Evolutionary conservation across 805 yeast species (phyloP).

Genomic region (Wilhelminamyces savonicus): DNA sequence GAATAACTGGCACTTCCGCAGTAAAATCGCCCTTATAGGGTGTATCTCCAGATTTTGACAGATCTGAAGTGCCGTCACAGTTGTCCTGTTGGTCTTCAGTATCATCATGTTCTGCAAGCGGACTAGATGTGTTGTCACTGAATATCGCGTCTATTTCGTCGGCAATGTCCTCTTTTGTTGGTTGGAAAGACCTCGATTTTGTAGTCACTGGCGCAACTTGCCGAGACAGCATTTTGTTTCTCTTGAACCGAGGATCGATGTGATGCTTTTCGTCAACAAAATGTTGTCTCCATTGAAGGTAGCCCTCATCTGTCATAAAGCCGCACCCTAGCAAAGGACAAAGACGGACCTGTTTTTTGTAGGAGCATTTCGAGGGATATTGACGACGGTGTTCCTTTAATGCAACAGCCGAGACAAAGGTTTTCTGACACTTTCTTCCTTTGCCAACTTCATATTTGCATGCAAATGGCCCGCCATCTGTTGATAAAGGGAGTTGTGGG

Average conservation of each 20-base stretch:
- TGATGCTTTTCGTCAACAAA: slow-evolving; percentile 15
- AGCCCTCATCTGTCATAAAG: slow-evolving; percentile 30
- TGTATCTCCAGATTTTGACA: no score
- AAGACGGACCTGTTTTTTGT: slow-evolving; percentile 22
- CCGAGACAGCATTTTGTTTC: no score
- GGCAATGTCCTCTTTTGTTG: no score
- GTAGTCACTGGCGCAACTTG: no score
- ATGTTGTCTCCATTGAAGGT: slow-evolving; percentile 23
- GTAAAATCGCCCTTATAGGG: no score
- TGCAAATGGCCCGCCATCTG: slow-evolving; percentile 10
- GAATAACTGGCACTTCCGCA: no score
- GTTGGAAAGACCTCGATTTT: no score
- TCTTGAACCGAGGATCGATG: slow-evolving; percentile 5
- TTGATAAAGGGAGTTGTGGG: slow-evolving; percentile 17
- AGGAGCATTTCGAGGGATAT: slow-evolving; percentile 17
- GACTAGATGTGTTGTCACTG: no score
- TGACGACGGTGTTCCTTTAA: slow-evolving; percentile 11
- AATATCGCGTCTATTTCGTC: no score
- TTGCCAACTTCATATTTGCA: slow-evolving; percentile 2
- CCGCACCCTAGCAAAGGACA: slow-evolving; percentile 39
- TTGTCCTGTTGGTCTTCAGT: no score
- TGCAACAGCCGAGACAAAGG: slow-evolving; percentile 11
- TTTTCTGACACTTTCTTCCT: slow-evolving; percentile 8
- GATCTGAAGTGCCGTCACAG: no score
- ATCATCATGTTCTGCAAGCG: no score